Evolutionary conservation across 768 basidiomycete genomes (phyloP), one percentile per base, ranked within the genome.

Genomic region (Clathrus columnatus): DNA sequence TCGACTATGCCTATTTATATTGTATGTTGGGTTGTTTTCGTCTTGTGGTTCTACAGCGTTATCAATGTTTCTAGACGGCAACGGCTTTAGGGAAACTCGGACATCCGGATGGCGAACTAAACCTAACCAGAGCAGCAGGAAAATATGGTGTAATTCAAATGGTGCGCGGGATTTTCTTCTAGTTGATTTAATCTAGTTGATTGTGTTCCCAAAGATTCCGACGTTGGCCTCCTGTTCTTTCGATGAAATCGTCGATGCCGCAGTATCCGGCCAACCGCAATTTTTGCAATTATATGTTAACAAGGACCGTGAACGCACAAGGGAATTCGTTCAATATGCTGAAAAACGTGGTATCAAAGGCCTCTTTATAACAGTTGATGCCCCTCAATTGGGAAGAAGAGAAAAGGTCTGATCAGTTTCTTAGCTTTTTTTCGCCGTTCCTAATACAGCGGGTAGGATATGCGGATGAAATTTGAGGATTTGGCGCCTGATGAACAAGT

Each of bases 311-410:
- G 77, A 76, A 27, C 82, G 91, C 57, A 96, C 94, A 5, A 83
- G 85, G 68, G 81, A 83, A 56, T 82, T 92, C 50, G 89, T 98
- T 0, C 82, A 88, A 62, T 90, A 95, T 60, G 96, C 96, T 1
- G 92, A 94, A 69, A 73, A 77, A 59, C 81, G 92, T 24, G 95
- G 95, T 1, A 80, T 99, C 65, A 94, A 92, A 67, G 95, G 79
- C 3, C 73, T 98, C 11, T 97, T 98, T 69, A 96, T 98, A 67
- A 97, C 95, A 0, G 95, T 98, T 24, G 95, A 98, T 70, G 95
- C 95, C 0, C 95, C 95, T 5, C 93, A 96, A 61, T 83, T 98
- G 8, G 95, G 95, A 44, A 81, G 93, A 11, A 79, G 94, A 57
- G 93, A 95, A 68, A 93, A 94, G 71, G 82, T 73, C 53, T 53